phyloP scores from a whole-genome alignment of 1,284 basidiomycete genomes.

The Heliocybe sulcata region DNA sequence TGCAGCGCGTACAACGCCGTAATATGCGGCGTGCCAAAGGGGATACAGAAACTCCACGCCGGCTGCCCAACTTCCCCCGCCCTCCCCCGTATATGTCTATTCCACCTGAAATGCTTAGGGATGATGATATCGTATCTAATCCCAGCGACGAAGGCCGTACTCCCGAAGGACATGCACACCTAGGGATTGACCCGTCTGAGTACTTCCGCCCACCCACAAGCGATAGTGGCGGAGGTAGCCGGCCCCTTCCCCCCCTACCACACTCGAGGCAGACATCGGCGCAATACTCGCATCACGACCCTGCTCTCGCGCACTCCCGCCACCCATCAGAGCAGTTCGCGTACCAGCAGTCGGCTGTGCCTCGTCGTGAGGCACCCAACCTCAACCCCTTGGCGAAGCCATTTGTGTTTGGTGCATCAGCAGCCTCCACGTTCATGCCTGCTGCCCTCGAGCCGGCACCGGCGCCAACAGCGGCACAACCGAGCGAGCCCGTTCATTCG shows the following conservation, averaged over 20 bases:
- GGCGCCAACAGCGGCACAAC: constrained; percentile 16
- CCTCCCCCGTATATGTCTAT: constrained; percentile 38
- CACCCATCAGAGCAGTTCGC: constrained; percentile 32
- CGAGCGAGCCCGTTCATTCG: constrained; percentile 32
- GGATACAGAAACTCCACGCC: constrained; percentile 47
- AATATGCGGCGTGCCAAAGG: constrained; percentile 38
- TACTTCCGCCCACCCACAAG: constrained; percentile 17
- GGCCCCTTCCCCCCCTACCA: constrained; percentile 52
- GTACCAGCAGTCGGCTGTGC: constrained; percentile 16
- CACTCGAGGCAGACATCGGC: constrained; percentile 59
- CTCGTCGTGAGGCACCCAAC: constrained; percentile 44
- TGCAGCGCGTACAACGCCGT: constrained; percentile 54
- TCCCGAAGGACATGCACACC: constrained; percentile 31
- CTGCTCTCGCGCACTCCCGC: constrained; percentile 58
- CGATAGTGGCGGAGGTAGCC: constrained; percentile 17
- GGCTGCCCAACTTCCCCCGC: constrained; percentile 70
- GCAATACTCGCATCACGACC: constrained; percentile 54
- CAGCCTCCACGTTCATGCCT: constrained; percentile 8
- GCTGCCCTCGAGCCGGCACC: constrained; percentile 11
- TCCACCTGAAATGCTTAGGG: constrained; percentile 12
- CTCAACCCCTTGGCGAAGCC: constrained; percentile 77
- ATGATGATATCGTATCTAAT: constrained; percentile 74
- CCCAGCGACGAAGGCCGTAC: constrained; percentile 65
- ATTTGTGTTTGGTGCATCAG: constrained; percentile 58
- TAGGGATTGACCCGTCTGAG: constrained; percentile 27